Evolutionary conservation across 495 filamentous ascomycete species (phyloP).

Genomic region (Astrocystis sublimbata): DNA sequence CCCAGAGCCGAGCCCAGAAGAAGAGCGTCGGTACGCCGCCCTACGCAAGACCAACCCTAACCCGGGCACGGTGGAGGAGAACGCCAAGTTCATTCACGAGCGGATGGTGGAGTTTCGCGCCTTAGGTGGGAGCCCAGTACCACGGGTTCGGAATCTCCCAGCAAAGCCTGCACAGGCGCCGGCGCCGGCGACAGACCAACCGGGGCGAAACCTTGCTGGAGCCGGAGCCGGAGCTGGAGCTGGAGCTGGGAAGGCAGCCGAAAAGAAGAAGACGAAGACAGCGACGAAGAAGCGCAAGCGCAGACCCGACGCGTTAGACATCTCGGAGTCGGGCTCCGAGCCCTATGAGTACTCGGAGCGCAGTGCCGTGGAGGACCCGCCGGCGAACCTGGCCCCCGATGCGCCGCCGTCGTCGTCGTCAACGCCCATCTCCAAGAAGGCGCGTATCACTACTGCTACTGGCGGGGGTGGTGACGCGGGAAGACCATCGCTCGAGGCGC

Average conservation of each 20-base stretch:
- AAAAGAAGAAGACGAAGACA: not conserved
- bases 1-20: fast-evolving
- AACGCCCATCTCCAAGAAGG: not conserved
- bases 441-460: not conserved
- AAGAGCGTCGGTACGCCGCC: not conserved
- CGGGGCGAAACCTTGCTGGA: no score
- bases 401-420: constrained; percentile 7
- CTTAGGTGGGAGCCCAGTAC: not conserved
- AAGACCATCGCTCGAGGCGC: not conserved
- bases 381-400: constrained; percentile 11
- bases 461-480: not conserved
- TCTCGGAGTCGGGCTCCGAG: not conserved
- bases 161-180: not conserved
- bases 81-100: not conserved
- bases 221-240: not conserved
- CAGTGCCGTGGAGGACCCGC: constrained; percentile 23
- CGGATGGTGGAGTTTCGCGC: not conserved
- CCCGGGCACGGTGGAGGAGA: constrained; percentile 1
- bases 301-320: constrained; percentile 11
- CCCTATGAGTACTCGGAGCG: constrained; percentile 29
- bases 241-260: not conserved
- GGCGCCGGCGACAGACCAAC: no score
- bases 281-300: constrained; percentile 11
- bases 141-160: no score
- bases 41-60: not conserved